Conservation (phyloP, 2,329 filamentous ascomycete species). For the Cladosporium sp. region DNA sequence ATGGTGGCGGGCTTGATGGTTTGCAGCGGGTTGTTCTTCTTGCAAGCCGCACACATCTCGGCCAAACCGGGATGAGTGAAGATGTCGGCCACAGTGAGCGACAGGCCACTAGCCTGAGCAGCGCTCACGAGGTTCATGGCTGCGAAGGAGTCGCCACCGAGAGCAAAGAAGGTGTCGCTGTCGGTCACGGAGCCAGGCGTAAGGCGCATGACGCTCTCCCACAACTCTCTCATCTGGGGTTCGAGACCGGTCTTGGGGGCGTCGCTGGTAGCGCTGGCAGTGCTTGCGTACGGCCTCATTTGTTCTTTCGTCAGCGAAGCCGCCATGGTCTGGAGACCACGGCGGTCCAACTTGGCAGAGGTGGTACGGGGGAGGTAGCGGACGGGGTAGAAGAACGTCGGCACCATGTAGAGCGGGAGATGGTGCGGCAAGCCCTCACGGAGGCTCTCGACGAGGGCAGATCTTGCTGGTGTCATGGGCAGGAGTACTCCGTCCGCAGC, state of each 20-base stretch:
- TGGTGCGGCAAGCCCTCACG: slow-evolving; percentile 2
- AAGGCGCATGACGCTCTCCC: slow-evolving; percentile 26
- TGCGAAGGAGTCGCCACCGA: slow-evolving; percentile 42
- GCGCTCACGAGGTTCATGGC: slow-evolving; percentile 41
- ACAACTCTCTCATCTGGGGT: slow-evolving; percentile 28
- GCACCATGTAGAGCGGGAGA: slow-evolving; percentile 8
- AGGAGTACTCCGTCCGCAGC: neutral
- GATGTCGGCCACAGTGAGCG: slow-evolving; percentile 34
- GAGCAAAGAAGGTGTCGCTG: slow-evolving; percentile 39
- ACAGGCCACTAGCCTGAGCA: slow-evolving; percentile 29
- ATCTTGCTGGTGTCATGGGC: slow-evolving; percentile 5
- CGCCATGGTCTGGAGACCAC: slow-evolving; percentile 6
- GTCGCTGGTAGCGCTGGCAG: neutral
- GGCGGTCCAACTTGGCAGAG: slow-evolving; percentile 6
- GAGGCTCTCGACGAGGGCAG: neutral
- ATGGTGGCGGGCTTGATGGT: neutral
- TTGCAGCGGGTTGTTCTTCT: slow-evolving; percentile 1
- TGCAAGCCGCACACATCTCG: slow-evolving; percentile 9
- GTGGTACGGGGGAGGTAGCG: neutral
- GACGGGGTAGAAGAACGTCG: slow-evolving; percentile 5
- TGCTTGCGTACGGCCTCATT: slow-evolving; percentile 1
- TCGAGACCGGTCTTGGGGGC: slow-evolving; percentile 16
- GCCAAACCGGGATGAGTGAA: slow-evolving; percentile 29
- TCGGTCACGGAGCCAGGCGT: slow-evolving; percentile 14
- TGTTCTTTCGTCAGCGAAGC: neutral